Evolutionary conservation across 2,329 filamentous ascomycete species (phyloP).

Genomic region (Clarireedia monteithiana): DNA sequence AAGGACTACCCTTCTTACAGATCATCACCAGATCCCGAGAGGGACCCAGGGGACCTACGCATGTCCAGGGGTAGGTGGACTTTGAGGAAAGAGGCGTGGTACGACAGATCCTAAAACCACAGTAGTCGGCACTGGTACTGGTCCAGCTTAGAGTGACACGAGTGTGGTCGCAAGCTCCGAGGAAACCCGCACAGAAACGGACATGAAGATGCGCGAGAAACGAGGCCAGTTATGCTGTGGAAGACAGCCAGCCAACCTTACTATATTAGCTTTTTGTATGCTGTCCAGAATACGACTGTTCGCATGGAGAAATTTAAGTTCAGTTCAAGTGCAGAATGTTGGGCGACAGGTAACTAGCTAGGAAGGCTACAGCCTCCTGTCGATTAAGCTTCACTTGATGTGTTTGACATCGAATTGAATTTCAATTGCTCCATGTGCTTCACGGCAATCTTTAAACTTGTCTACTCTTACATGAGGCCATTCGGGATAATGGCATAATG

Average conservation of each 20-base stretch:
- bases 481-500: not conserved
- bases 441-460: too few relatives aligned
- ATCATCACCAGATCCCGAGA: not conserved
- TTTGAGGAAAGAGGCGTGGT: not conserved
- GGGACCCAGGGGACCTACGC: not conserved
- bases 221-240: constrained; percentile 1
- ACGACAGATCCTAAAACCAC: not conserved
- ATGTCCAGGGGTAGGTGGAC: not conserved
- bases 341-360: too few relatives aligned
- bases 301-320: too few relatives aligned
- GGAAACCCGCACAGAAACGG: not conserved
- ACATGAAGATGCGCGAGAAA: not conserved
- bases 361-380: too few relatives aligned
- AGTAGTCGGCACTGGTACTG: not conserved
- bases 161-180: not conserved
- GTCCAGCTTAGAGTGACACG: not conserved
- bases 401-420: too few relatives aligned
- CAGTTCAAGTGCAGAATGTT: too few relatives aligned
- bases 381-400: too few relatives aligned
- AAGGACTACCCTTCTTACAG: not conserved
- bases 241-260: not conserved
- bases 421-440: too few relatives aligned
- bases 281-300: not conserved
- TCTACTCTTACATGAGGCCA: not conserved
- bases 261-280: not conserved